Evolutionary conservation across 2,329 filamentous ascomycete species (phyloP).

Genomic region (Cladosporium halotolerans): DNA sequence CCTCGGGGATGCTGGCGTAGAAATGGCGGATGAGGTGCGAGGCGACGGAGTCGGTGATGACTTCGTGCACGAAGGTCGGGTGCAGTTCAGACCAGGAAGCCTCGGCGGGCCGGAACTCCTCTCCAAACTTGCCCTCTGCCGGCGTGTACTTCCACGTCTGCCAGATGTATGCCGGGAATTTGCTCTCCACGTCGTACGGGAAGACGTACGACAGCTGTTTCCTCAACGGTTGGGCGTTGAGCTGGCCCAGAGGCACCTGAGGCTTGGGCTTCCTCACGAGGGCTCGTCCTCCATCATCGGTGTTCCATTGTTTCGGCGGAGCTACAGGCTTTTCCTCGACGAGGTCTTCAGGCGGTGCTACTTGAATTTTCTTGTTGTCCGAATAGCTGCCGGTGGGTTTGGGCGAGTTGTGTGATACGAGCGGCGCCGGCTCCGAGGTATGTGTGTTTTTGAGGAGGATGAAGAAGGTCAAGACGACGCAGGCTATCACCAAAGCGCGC

Average conservation of each 20-base stretch:
- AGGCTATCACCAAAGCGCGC: constrained; percentile 66
- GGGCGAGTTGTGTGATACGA: constrained; percentile 29
- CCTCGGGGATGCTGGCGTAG: constrained; percentile 61
- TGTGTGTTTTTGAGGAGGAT: constrained; percentile 62
- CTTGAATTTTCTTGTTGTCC: constrained; percentile 31
- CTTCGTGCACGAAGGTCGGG: constrained; percentile 89
- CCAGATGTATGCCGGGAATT: constrained; percentile 98
- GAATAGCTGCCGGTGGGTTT: constrained; percentile 32
- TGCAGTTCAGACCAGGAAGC: constrained; percentile 84
- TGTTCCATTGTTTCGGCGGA: constrained; percentile 22
- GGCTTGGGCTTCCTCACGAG: constrained; percentile 39
- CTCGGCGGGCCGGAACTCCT: constrained; percentile 72
- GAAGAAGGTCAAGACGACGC: constrained; percentile 62
- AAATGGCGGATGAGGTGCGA: constrained; percentile 75
- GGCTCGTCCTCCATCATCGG: constrained; percentile 22
- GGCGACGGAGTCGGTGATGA: constrained; percentile 87
- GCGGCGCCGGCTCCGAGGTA: constrained; percentile 15
- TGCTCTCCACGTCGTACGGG: constrained; percentile 79
- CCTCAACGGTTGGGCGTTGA: constrained; percentile 65
- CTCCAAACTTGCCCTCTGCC: constrained; percentile 65
- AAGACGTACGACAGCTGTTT: constrained; percentile 86
- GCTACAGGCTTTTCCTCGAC: constrained; percentile 22
- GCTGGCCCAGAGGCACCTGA: constrained; percentile 62
- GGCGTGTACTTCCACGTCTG: constrained; percentile 95
- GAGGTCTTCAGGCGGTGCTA: constrained; percentile 14